These are phyloP conservation scores for Talaromyces liani DNA, from an alignment of 495 filamentous ascomycete genomes.

Conservation along the genomic window DNA sequence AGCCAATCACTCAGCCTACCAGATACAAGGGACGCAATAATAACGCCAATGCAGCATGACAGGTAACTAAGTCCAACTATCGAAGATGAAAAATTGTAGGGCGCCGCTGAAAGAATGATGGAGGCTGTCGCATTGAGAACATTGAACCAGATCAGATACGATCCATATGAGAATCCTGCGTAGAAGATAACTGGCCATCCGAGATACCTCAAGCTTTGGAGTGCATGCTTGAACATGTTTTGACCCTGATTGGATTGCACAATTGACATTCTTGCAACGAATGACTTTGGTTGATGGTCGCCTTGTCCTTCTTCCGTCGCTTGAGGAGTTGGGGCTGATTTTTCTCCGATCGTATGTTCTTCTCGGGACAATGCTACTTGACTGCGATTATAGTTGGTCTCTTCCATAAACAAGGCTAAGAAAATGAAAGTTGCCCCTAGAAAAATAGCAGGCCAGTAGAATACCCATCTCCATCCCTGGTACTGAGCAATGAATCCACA, in stretches of 20 bases:
- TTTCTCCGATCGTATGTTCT: background rate
- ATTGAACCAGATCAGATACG: constrained; percentile 58
- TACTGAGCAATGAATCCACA: constrained; percentile 62
- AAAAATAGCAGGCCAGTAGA: constrained; percentile 61
- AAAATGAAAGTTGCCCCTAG: constrained; percentile 46
- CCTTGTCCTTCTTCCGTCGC: constrained; percentile 17
- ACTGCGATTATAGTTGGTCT: constrained; percentile 53
- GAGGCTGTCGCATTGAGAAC: constrained; percentile 59
- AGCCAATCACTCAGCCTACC: constrained; percentile 54
- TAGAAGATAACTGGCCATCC: constrained; percentile 61
- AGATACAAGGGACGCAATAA: constrained; percentile 40
- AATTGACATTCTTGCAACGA: constrained; percentile 47
- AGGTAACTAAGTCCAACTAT: constrained; percentile 58
- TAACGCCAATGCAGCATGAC: constrained; percentile 49
- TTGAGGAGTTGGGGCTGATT: constrained; percentile 1
- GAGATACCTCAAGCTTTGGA: constrained; percentile 33
- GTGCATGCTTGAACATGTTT: constrained; percentile 38
- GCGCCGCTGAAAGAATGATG: constrained; percentile 45
- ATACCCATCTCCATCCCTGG: constrained; percentile 55
- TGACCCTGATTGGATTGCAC: constrained; percentile 38
- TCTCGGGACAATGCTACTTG: background rate
- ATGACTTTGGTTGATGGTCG: constrained; percentile 32
- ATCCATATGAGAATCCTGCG: constrained; percentile 59
- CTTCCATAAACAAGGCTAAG: constrained; percentile 63
- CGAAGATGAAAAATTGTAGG: constrained; percentile 52